A percentile compares a stretch with the other conserved stretches of the same genome.
Conservation (phyloP, 2,329 filamentous ascomycete genomes). For the Boeremia lycopersici region DNA sequence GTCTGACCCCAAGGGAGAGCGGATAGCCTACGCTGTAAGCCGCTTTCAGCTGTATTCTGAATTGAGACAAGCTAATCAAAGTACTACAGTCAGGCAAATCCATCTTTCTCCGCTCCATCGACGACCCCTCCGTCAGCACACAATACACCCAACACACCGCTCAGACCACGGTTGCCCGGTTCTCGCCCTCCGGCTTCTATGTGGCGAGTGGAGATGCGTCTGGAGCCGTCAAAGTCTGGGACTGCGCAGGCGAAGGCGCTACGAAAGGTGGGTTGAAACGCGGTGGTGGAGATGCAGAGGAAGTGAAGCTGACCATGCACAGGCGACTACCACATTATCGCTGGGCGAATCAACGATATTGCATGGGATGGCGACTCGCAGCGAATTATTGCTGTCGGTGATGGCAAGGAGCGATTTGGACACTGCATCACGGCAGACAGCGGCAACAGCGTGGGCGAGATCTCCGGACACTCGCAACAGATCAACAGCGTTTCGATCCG, state of each 20-base stretch:
- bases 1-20: slow-evolving; percentile 84
- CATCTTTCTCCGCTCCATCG: slow-evolving; percentile 93
- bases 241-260: slow-evolving; percentile 80
- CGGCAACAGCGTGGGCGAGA: slow-evolving; percentile 94
- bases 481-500: slow-evolving; percentile 92
- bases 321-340: slow-evolving; percentile 92
- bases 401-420: slow-evolving; percentile 91
- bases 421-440: slow-evolving; percentile 90
- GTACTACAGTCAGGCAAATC: slow-evolving; percentile 82
- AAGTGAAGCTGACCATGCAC: slow-evolving; percentile 34
- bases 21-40: slow-evolving; percentile 87
- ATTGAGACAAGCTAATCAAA: not conserved
- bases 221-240: slow-evolving; percentile 89
- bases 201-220: slow-evolving; percentile 88
- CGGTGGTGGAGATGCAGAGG: not conserved
- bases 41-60: not conserved
- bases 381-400: slow-evolving; percentile 92
- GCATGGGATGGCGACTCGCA: slow-evolving; percentile 98
- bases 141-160: slow-evolving; percentile 94
- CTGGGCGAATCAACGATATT: slow-evolving; percentile 92
- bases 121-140: slow-evolving; percentile 80
- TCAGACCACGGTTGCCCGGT: slow-evolving; percentile 88
- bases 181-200: slow-evolving; percentile 93
- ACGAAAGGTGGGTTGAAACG: slow-evolving; percentile 68
- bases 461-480: slow-evolving; percentile 86